These are phyloP conservation scores for Coniochaeta prunicola DNA, from an alignment of 2,329 filamentous ascomycete species.

Conservation along the genomic window DNA sequence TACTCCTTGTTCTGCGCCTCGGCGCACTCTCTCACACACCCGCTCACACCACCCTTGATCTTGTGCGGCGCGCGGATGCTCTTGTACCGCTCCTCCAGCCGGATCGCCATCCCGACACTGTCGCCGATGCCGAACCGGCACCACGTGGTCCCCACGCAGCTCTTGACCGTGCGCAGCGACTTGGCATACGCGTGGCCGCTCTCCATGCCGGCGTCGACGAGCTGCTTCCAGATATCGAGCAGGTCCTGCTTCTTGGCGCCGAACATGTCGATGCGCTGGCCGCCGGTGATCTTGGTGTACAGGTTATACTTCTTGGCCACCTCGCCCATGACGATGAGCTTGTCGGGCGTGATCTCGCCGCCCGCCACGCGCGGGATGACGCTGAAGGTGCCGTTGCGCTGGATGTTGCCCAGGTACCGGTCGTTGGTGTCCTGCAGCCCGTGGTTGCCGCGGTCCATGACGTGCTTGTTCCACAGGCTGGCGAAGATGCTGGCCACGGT, in stretches of 20 bases:
- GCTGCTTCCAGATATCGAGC: constrained; percentile 69
- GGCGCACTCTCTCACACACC: constrained; percentile 87
- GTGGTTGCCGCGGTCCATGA: constrained; percentile 61
- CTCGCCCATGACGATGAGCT: constrained; percentile 73
- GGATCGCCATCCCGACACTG: constrained; percentile 83
- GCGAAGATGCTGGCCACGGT: constrained; percentile 73
- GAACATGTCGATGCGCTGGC: constrained; percentile 89
- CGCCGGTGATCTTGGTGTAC: constrained; percentile 89
- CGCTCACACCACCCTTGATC: constrained; percentile 83
- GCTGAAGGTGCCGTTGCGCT: constrained; percentile 85
- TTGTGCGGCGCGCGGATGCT: constrained; percentile 85
- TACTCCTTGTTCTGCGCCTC: constrained; percentile 90
- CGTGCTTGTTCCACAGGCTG: constrained; percentile 75
- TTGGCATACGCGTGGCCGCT: constrained; percentile 89
- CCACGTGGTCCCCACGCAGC: constrained; percentile 87
- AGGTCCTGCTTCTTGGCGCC: constrained; percentile 84
- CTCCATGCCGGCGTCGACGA: constrained; percentile 82
- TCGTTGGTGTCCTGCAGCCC: constrained; percentile 90
- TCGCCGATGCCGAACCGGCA: constrained; percentile 85
- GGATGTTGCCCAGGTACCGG: constrained; percentile 80
- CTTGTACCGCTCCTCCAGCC: constrained; percentile 86
- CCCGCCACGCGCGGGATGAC: constrained; percentile 77
- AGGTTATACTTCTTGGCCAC: constrained; percentile 79
- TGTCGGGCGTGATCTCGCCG: constrained; percentile 83
- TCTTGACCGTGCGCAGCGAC: constrained; percentile 81